These are phyloP conservation scores for Proliferodiscus dingleyae DNA, from an alignment of 2,329 filamentous ascomycete genomes.

Conservation along the genomic window DNA sequence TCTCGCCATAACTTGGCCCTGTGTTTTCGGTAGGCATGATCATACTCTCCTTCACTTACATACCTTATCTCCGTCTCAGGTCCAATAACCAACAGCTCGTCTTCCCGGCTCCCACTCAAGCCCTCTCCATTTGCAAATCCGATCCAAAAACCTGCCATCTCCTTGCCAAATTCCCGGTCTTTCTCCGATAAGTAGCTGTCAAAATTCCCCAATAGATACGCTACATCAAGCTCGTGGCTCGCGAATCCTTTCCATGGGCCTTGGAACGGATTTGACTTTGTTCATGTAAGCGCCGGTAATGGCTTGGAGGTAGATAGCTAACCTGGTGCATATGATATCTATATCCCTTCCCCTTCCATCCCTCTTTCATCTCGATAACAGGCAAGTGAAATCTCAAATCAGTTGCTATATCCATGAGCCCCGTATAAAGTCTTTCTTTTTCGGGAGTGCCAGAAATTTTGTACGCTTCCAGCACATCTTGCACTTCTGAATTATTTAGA, in stretches of 20 bases:
- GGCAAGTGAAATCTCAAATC: constrained; percentile 17
- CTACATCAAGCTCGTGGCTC: constrained; percentile 17
- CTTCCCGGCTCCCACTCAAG: not conserved
- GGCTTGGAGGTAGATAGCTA: not conserved
- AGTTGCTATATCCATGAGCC: constrained; percentile 7
- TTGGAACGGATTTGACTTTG: constrained; percentile 10
- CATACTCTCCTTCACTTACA: constrained; percentile 1
- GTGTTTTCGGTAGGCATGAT: constrained; percentile 5
- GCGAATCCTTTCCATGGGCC: constrained; percentile 6
- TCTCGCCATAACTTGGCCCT: constrained; percentile 9
- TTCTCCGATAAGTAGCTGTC: not conserved
- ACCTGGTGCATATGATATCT: constrained; percentile 15
- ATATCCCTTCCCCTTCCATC: constrained; percentile 1
- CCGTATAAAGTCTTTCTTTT: constrained; percentile 7
- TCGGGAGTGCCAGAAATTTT: not conserved
- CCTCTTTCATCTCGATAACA: constrained; percentile 3
- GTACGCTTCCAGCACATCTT: constrained; percentile 8
- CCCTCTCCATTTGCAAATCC: constrained; percentile 9
- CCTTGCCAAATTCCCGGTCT: constrained; percentile 4
- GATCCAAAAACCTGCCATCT: constrained; percentile 10
- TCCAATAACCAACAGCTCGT: constrained; percentile 10
- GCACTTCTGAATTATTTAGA: not conserved
- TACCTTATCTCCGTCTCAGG: constrained; percentile 8
- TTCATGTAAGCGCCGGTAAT: not conserved
- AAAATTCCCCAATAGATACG: constrained; percentile 13